phyloP scores from a whole-genome alignment of 441 rosid genomes.

The Melastoma candidum region DNA sequence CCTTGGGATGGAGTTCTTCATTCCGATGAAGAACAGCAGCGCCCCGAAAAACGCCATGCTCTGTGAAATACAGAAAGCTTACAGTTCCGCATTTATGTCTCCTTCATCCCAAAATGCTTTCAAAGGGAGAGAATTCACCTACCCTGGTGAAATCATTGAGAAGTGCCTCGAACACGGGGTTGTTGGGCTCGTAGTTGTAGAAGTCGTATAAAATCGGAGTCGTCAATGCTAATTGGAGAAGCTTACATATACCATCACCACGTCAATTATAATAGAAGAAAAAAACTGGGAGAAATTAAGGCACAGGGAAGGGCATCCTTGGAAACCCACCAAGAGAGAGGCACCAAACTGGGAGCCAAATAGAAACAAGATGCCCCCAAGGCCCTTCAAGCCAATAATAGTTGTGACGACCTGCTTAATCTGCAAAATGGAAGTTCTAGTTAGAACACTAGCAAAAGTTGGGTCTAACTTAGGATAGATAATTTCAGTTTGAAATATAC shows the following conservation, averaged over 20 bases:
- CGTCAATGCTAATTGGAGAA: constrained; percentile 22
- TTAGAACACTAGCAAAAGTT: not conserved
- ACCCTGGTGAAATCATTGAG: constrained; percentile 58
- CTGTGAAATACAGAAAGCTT: constrained; percentile 20
- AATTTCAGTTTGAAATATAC: not conserved
- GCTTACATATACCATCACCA: constrained; percentile 20
- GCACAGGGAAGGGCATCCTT: constrained; percentile 1
- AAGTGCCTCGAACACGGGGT: constrained; percentile 36
- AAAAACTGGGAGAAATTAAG: not conserved
- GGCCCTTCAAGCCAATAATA: constrained; percentile 47
- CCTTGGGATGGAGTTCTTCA: constrained; percentile 68
- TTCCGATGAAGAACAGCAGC: constrained; percentile 63
- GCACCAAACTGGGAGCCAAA: constrained; percentile 67
- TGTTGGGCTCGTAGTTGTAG: constrained; percentile 27
- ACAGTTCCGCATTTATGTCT: not conserved
- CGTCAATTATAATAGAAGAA: not conserved
- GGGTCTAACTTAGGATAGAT: not conserved
- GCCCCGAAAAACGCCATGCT: constrained; percentile 63
- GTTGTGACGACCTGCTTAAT: constrained; percentile 37
- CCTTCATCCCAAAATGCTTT: not conserved
- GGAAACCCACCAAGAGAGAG: constrained; percentile 47
- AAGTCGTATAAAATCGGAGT: constrained; percentile 41
- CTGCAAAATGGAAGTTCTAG: constrained; percentile 23
- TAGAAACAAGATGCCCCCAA: constrained; percentile 59
- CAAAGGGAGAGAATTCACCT: not conserved